phyloP scores from a whole-genome alignment of 2,329 filamentous ascomycete species.

The Aspergillus oerlinghausenensis region DNA sequence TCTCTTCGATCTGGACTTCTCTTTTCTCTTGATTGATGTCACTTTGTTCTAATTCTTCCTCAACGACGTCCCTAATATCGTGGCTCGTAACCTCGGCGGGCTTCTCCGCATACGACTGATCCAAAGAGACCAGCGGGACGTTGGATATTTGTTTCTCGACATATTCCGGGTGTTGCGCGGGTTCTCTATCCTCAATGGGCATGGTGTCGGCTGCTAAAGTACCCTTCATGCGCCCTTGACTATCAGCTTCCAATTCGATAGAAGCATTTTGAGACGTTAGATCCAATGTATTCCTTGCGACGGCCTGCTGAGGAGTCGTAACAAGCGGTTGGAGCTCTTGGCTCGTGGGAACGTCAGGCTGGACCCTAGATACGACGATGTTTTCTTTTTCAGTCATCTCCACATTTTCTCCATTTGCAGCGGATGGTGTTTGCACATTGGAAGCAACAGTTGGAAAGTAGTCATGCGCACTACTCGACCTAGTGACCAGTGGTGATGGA shows the following conservation, averaged over 20 bases:
- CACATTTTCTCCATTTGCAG: background rate
- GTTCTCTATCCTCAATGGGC: background rate
- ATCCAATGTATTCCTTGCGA: background rate
- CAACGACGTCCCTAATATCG: background rate
- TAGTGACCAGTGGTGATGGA: constrained; percentile 35
- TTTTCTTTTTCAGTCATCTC: background rate
- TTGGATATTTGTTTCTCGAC: background rate
- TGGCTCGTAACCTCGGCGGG: background rate
- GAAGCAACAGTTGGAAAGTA: constrained; percentile 28
- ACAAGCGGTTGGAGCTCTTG: background rate
- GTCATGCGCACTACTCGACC: constrained; percentile 18
- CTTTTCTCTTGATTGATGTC: background rate
- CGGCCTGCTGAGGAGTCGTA: background rate
- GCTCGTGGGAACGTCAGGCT: background rate
- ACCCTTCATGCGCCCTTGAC: background rate
- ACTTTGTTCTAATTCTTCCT: background rate
- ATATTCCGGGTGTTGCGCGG: background rate
- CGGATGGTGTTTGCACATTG: constrained; percentile 4
- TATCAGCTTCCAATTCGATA: background rate
- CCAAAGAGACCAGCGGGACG: background rate
- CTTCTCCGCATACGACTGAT: background rate
- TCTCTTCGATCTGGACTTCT: background rate
- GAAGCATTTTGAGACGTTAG: background rate
- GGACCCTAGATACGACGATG: background rate
- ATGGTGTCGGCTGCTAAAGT: background rate